A percentile compares a stretch with the other conserved stretches of the same genome.
Evolutionary conservation across 1,139 yeast species (phyloP).

Genomic region (Geotrichum candidum): DNA sequence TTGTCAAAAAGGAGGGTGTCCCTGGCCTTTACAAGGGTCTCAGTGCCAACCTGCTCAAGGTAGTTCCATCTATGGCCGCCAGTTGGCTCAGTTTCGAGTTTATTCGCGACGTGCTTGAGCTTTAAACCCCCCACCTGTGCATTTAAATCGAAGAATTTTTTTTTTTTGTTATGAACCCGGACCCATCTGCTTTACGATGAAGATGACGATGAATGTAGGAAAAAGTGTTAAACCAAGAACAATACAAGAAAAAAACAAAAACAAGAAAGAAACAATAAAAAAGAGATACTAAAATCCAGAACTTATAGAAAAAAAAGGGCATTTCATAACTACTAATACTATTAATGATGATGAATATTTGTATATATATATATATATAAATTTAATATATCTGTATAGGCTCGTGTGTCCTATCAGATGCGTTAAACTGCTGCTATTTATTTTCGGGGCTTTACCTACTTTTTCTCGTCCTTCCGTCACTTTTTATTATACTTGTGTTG

Average conservation of each 20-base stretch:
- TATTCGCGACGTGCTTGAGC: slow-evolving; percentile 40
- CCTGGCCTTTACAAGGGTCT: slow-evolving; percentile 83
- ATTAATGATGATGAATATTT: neutral
- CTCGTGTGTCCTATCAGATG: too few relatives aligned
- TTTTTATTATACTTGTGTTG: too few relatives aligned
- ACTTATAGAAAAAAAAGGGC: neutral
- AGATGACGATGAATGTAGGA: neutral
- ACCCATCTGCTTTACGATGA: neutral
- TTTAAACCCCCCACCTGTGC: neutral
- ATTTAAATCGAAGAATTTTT: neutral
- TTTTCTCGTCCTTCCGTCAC: too few relatives aligned
- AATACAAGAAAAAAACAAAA: neutral
- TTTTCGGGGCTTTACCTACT: too few relatives aligned
- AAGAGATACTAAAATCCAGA: too few relatives aligned
- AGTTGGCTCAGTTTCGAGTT: slow-evolving; percentile 85
- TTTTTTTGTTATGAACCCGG: neutral
- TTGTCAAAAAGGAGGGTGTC: slow-evolving; percentile 67
- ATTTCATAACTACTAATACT: neutral
- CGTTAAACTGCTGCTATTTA: too few relatives aligned
- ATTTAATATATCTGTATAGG: too few relatives aligned
- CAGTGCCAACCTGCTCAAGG: slow-evolving; percentile 81
- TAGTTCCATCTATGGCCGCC: slow-evolving; percentile 92
- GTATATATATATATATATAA: too few relatives aligned
- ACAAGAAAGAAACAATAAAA: too few relatives aligned
- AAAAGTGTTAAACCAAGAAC: neutral